Conservation (phyloP, 805 yeast species). For the Wickerhamomyces bovis region DNA sequence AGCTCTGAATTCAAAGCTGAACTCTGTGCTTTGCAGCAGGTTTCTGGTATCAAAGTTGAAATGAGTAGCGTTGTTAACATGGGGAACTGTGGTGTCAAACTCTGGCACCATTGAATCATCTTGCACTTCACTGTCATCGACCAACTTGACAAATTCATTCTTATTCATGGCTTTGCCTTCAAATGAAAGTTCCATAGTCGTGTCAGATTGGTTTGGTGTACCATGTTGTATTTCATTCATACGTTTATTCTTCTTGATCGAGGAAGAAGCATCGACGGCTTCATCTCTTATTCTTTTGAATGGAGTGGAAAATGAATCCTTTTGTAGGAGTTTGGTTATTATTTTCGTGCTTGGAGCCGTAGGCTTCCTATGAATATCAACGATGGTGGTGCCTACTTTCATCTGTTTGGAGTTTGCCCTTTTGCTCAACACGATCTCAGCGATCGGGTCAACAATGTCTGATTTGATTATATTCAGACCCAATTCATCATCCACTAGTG, state of each 20-base stretch:
- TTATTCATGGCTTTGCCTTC: slow-evolving; percentile 41
- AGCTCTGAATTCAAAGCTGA: slow-evolving; percentile 14
- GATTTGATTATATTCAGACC: slow-evolving; percentile 10
- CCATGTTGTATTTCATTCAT: slow-evolving; percentile 9
- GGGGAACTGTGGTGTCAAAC: slow-evolving; percentile 7
- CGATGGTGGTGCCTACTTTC: slow-evolving; percentile 15
- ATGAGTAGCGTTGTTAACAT: slow-evolving; percentile 5
- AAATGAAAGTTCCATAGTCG: slow-evolving; percentile 35
- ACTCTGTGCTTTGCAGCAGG: slow-evolving; percentile 20
- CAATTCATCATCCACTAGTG: not conserved
- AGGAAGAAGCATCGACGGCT: slow-evolving; percentile 16
- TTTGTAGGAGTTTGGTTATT: slow-evolving; percentile 5
- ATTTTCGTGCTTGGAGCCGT: slow-evolving; percentile 4
- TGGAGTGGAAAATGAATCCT: slow-evolving; percentile 13
- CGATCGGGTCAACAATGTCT: slow-evolving; percentile 5
- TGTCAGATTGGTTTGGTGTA: slow-evolving; percentile 10
- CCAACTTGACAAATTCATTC: slow-evolving; percentile 35
- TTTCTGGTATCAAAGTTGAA: slow-evolving; percentile 19
- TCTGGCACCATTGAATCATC: slow-evolving; percentile 22
- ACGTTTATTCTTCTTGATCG: slow-evolving; percentile 23
- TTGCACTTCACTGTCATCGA: slow-evolving; percentile 25
- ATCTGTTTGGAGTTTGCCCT: slow-evolving; percentile 8
- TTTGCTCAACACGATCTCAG: slow-evolving; percentile 4
- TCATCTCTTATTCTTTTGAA: slow-evolving; percentile 26
- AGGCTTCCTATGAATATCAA: slow-evolving; percentile 10